A percentile compares a stretch with the other conserved stretches of the same genome.
Evolutionary conservation across 441 rosid species (phyloP).

Genomic region (Francoa sonchifolia): DNA sequence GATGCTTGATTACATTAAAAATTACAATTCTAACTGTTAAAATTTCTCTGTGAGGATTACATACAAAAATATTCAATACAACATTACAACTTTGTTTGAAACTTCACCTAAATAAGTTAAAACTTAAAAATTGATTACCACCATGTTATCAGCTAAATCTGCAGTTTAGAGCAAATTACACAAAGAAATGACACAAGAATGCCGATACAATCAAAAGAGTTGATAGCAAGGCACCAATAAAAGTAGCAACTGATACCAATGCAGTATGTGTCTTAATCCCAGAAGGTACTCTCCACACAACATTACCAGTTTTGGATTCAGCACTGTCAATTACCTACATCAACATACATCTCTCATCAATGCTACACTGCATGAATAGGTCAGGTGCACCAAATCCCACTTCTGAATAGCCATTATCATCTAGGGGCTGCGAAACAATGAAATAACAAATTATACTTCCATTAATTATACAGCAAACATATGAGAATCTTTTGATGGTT

Average conservation of each 20-base stretch:
- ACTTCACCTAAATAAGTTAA: too few species aligned
- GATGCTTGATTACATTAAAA: too few species aligned
- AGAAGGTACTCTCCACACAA: conserved; percentile 58
- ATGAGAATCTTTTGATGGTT: not conserved
- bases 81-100: too few species aligned
- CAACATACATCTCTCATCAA: conserved; percentile 26
- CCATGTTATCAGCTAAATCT: too few species aligned
- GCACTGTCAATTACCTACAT: conserved; percentile 14
- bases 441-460: conserved; percentile 1
- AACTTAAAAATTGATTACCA: too few species aligned
- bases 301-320: conserved; percentile 11
- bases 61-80: too few species aligned
- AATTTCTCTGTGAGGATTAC: too few species aligned
- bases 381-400: conserved; percentile 60
- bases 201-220: conserved; percentile 11
- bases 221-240: conserved; percentile 9
- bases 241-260: conserved; percentile 16
- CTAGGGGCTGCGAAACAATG: conserved; percentile 32
- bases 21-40: too few species aligned
- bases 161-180: too few species aligned
- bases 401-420: conserved; percentile 49
- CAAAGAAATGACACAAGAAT: conserved; percentile 10
- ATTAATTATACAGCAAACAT: not conserved
- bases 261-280: conserved; percentile 36
- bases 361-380: conserved; percentile 34